A percentile compares a stretch with the other conserved stretches of the same genome.
These are phyloP conservation scores for Saccharomyces hybrid DNA, from an alignment of 1,139 yeast genomes.

Conservation along the genomic window DNA sequence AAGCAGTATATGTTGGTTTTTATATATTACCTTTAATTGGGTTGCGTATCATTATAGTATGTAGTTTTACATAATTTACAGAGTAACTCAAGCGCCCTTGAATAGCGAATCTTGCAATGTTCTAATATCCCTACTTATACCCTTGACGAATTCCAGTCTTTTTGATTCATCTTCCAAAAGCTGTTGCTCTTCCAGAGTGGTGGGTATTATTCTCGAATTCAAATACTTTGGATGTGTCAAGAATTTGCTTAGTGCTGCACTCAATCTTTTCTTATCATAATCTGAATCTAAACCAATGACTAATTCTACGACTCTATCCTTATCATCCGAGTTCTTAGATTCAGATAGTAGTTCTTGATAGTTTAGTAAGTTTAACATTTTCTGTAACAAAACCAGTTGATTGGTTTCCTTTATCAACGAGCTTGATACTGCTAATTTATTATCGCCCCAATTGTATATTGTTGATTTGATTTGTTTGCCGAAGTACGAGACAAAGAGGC, in stretches of 20 bases:
- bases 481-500: conserved; percentile 57
- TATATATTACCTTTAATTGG: background rate
- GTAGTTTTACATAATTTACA: background rate
- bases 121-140: conserved; percentile 47
- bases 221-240: conserved; percentile 81
- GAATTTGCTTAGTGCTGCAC: conserved; percentile 55
- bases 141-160: conserved; percentile 39
- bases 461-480: conserved; percentile 58
- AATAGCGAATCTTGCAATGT: conserved; percentile 42
- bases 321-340: conserved; percentile 15
- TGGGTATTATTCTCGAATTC: conserved; percentile 57
- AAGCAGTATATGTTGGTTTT: background rate
- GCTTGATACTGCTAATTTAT: conserved; percentile 51
- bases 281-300: conserved; percentile 58
- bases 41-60: background rate
- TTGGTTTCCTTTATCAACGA: conserved; percentile 71
- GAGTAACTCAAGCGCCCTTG: background rate
- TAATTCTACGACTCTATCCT: conserved; percentile 28
- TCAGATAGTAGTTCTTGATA: conserved; percentile 37
- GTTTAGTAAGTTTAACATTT: conserved; percentile 45
- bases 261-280: conserved; percentile 49
- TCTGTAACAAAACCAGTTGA: conserved; percentile 61
- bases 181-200: conserved; percentile 57
- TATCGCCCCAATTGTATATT: conserved; percentile 62
- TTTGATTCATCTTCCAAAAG: conserved; percentile 41